A percentile compares a stretch with the other conserved stretches of the same genome.
phyloP scores from a whole-genome alignment of 768 basidiomycete genomes.

The Chlorophyllum brunneum region DNA sequence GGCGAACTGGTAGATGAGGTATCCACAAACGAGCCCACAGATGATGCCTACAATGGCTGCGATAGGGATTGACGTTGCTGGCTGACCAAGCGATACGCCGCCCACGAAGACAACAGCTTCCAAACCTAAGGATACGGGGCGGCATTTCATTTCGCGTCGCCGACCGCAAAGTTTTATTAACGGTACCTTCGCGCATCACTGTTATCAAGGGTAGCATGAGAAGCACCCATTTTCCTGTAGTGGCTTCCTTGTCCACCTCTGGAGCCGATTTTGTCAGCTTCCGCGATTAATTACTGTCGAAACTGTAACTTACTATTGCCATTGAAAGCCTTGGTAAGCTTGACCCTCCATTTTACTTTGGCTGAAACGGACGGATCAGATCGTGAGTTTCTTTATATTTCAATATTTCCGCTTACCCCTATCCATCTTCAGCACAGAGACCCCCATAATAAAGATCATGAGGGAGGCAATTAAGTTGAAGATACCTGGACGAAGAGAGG shows the following conservation, averaged over 20 bases:
- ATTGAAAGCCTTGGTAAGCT: constrained; percentile 77
- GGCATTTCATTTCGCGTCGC: not conserved
- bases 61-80: constrained; percentile 84
- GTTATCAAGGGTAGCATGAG: constrained; percentile 90
- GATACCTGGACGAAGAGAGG: constrained; percentile 41
- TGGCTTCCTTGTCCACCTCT: constrained; percentile 46
- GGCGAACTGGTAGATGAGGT: constrained; percentile 77
- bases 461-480: constrained; percentile 68
- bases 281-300: not conserved
- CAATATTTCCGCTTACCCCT: constrained; percentile 40
- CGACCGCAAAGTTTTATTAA: too few species aligned
- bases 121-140: constrained; percentile 41
- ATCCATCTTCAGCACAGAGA: constrained; percentile 95
- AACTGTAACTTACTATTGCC: constrained; percentile 38
- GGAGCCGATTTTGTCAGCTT: not conserved
- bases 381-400: not conserved
- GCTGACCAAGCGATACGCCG: constrained; percentile 83
- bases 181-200: constrained; percentile 82
- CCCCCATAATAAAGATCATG: constrained; percentile 91
- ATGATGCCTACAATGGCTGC: constrained; percentile 84
- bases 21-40: constrained; percentile 70
- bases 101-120: constrained; percentile 95
- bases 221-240: constrained; percentile 77
- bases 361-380: constrained; percentile 33
- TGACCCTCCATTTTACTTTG: constrained; percentile 91